Evolutionary conservation across 2,329 filamentous ascomycete genomes (phyloP).

Genomic region (Alternaria sp.): DNA sequence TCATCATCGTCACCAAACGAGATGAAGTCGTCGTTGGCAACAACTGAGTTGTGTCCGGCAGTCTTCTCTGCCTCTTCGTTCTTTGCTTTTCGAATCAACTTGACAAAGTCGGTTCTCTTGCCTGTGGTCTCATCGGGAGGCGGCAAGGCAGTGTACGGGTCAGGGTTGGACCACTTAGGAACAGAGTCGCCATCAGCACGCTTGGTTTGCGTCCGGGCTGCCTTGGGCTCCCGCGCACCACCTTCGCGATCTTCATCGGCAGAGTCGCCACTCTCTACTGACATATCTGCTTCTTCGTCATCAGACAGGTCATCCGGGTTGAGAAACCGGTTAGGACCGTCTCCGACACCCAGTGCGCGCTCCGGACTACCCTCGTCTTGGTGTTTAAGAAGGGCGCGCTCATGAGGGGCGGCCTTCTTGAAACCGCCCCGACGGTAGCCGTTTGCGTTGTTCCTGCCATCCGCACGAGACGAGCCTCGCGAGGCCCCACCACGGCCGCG

Average conservation of each 20-base stretch:
- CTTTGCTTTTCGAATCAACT: constrained; percentile 89
- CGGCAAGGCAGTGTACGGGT: constrained; percentile 88
- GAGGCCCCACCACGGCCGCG: constrained; percentile 29
- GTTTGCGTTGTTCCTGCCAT: constrained; percentile 30
- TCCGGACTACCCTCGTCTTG: constrained; percentile 55
- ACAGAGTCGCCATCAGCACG: constrained; percentile 45
- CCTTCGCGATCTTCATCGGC: constrained; percentile 23
- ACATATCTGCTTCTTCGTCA: constrained; percentile 47
- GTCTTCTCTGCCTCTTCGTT: constrained; percentile 64
- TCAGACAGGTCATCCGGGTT: constrained; percentile 52
- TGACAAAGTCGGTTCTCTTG: constrained; percentile 87
- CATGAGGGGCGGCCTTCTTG: constrained; percentile 49
- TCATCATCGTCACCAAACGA: constrained; percentile 68
- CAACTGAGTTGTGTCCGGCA: constrained; percentile 59
- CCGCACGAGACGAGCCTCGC: constrained; percentile 22
- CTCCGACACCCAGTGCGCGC: constrained; percentile 55
- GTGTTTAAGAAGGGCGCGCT: constrained; percentile 55
- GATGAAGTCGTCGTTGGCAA: constrained; percentile 80
- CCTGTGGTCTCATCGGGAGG: constrained; percentile 74
- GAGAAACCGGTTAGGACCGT: constrained; percentile 52
- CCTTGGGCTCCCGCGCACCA: constrained; percentile 34
- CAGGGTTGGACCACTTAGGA: constrained; percentile 94
- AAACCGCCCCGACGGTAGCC: constrained; percentile 27
- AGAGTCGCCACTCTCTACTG: constrained; percentile 36
- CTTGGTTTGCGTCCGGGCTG: constrained; percentile 25